Conservation (phyloP, 2,329 filamentous ascomycete genomes). For the Xylaria sp. region DNA sequence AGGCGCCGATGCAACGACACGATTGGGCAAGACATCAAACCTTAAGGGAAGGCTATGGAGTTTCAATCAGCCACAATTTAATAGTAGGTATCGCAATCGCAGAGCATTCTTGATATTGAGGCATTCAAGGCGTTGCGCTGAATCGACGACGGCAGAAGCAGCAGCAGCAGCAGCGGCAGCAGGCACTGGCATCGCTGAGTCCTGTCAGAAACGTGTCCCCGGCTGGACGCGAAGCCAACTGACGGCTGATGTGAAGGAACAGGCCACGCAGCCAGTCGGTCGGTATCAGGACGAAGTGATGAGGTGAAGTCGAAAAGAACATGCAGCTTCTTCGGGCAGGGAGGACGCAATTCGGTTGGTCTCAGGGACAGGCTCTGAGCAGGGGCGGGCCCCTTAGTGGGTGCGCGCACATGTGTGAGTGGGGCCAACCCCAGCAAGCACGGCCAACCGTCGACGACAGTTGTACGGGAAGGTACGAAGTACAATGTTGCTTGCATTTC, state of each 20-base stretch:
- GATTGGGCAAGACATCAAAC: conserved; percentile 10
- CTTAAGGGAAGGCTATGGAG: conserved; percentile 3
- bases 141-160: no score
- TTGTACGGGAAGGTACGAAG: conserved; percentile 4
- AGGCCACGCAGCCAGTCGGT: conserved; percentile 4
- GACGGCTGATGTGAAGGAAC: conserved; percentile 4
- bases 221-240: neutral
- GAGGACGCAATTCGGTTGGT: conserved; percentile 30
- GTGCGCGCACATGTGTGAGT: conserved; percentile 15
- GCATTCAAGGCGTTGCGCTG: no score
- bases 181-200: neutral
- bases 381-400: conserved; percentile 20
- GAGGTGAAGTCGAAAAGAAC: conserved; percentile 33
- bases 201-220: neutral
- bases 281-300: conserved; percentile 24
- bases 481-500: neutral
- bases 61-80: neutral
- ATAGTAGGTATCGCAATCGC: neutral
- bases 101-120: neutral
- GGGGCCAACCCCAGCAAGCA: conserved; percentile 16
- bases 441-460: conserved; percentile 11
- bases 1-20: conserved; percentile 17
- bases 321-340: conserved; percentile 29
- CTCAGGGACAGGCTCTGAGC: conserved; percentile 16
- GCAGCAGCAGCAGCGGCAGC: neutral